A percentile compares a stretch with the other conserved stretches of the same genome.
These are phyloP conservation scores for Xerocomus alliaceus DNA, from an alignment of 1,284 basidiomycete species.

Conservation along the genomic window DNA sequence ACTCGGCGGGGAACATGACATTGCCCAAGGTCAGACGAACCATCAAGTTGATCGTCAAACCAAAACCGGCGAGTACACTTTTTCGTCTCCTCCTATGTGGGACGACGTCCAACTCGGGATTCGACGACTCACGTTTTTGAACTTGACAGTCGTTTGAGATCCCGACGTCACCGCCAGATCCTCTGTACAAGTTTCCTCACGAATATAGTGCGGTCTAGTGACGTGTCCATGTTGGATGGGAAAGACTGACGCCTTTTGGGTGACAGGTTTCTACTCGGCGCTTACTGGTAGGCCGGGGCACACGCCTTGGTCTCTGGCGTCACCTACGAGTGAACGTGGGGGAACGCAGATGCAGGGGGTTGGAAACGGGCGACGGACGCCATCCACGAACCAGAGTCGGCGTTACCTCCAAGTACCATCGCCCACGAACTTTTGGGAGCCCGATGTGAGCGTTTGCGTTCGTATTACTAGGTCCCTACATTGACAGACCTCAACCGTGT, in stretches of 20 bases:
- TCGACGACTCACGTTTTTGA: background rate
- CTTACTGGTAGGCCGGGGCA: conserved; percentile 24
- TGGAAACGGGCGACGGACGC: too few relatives aligned
- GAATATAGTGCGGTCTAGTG: conserved; percentile 25
- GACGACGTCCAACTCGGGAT: background rate
- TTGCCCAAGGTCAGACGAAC: conserved; percentile 21
- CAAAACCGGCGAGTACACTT: conserved; percentile 34
- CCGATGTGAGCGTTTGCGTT: conserved; percentile 6
- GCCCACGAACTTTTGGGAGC: conserved; percentile 19
- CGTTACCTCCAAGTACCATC: conserved; percentile 29
- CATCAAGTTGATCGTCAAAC: conserved; percentile 36
- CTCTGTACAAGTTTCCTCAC: conserved; percentile 35
- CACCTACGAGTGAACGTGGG: background rate
- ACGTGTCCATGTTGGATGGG: too few relatives aligned
- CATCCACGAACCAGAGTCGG: background rate
- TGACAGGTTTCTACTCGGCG: conserved; percentile 26
- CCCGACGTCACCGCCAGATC: conserved; percentile 33
- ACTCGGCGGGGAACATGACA: conserved; percentile 10
- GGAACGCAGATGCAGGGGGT: background rate
- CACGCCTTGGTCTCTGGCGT: conserved; percentile 8
- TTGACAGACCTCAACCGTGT: too few relatives aligned
- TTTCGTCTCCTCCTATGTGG: too few relatives aligned
- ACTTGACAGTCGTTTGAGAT: conserved; percentile 33
- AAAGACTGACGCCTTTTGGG: background rate
- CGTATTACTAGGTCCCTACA: too few relatives aligned